Base-by-base conservation (phyloP, 257 asterid genomes). In the Thymus quinquecostatus region DNA sequence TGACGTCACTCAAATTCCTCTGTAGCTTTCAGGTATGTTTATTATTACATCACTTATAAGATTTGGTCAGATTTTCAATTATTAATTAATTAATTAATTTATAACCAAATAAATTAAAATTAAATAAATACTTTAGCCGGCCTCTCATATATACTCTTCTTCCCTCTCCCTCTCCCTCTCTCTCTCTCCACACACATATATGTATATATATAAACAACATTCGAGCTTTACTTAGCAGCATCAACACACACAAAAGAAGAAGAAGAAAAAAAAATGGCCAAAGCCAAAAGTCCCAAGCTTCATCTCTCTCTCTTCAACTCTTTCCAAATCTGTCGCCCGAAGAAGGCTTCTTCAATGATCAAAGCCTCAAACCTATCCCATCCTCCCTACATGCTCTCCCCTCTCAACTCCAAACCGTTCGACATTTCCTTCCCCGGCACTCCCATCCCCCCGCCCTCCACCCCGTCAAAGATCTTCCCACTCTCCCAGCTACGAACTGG, bases 261-360 rank as follows among this genome's bases (percentile, higher is more conserved):
- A 65, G 21, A 60, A 47, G 10, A 44, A 38, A 41, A 51, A 13
- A 7, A 53, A 11, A 76, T 80, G 84, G 60, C 73, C 45, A 80
- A 76, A 76, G 49, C 64, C 29, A 77, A 61, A 10, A 56, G 45
- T 56, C 71, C 47, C 34, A 79, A 80, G 67, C 66, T 71, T 13
- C 48, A 34, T 32, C 65, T 81, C 44, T 75, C 82, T 58, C 60
- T 84, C 45, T 75, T 81, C 55, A 68, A 28, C 10, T 81, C 86
- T 40, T 66, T 84, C 75, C 76, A 82, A 78, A 61, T 84, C 10
- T 84, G 88, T 60, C 84, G 86, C 5, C 80, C 82, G 3, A 81
- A 72, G 33, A 78, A 61, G 5, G 72, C 85, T 68, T 61, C 66
- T 47, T 64, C 78, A 1, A 70, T 78, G 79, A 81, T 86, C 38